phyloP scores from a whole-genome alignment of 805 yeast genomes.

The Starmera pachycereana region DNA sequence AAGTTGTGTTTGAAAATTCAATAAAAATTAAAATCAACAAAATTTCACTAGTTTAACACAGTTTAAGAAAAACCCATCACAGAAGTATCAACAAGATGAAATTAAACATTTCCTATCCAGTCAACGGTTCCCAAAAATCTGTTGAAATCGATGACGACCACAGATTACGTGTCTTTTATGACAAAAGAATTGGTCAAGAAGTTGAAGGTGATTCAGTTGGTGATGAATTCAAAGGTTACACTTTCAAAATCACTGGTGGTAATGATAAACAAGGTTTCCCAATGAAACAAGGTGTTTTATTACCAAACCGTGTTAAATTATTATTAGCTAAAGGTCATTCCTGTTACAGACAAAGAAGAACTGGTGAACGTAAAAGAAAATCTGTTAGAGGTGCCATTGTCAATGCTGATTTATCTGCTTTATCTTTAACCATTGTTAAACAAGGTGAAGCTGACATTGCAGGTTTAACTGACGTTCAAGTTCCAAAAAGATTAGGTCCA shows the following conservation, averaged over 20 bases:
- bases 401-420: conserved; percentile 92
- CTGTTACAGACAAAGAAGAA: conserved; percentile 99
- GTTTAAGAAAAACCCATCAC: too few relatives aligned
- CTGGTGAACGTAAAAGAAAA: conserved; percentile 99
- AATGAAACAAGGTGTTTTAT: conserved; percentile 99
- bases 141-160: conserved; percentile 98
- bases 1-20: too few relatives aligned
- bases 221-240: conserved; percentile 98
- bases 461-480: conserved; percentile 90
- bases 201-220: conserved; percentile 97
- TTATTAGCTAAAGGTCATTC: conserved; percentile 90
- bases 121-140: conserved; percentile 99
- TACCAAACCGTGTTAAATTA: conserved; percentile 98
- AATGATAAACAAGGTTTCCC: conserved; percentile 99
- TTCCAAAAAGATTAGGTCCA: conserved; percentile 99
- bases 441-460: conserved; percentile 94
- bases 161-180: conserved; percentile 96
- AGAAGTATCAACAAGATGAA: conserved; percentile 19
- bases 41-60: too few relatives aligned
- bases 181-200: conserved; percentile 99
- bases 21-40: too few relatives aligned
- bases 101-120: conserved; percentile 99
- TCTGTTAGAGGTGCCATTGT: conserved; percentile 99
- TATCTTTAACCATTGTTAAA: conserved; percentile 88
- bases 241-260: conserved; percentile 98